Evolutionary conservation across 2,329 filamentous ascomycete genomes (phyloP).

Genomic region (Apiospora hydei): DNA sequence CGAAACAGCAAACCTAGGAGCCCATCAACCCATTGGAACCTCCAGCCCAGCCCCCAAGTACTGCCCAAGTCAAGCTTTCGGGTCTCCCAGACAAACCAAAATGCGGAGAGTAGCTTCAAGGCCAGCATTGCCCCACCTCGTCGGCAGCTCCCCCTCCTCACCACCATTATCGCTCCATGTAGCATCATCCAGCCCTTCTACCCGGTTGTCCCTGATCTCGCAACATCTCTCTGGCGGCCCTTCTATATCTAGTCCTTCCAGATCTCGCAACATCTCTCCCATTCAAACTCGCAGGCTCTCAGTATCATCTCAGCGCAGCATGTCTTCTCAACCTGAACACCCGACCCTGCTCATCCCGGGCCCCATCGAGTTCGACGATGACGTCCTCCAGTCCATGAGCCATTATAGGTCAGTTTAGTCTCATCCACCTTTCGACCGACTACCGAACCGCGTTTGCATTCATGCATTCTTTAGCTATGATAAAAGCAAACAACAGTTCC

Average conservation of each 20-base stretch:
- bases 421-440: background rate
- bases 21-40: background rate
- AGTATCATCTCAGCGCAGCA: constrained; percentile 46
- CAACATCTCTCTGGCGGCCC: constrained; percentile 36
- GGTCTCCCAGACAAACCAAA: background rate
- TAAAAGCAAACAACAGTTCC: background rate
- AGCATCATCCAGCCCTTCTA: constrained; percentile 1
- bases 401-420: constrained; percentile 78
- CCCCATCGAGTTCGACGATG: constrained; percentile 98
- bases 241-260: constrained; percentile 30
- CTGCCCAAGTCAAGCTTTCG: background rate
- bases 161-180: constrained; percentile 12
- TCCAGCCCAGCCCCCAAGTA: background rate
- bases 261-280: constrained; percentile 39
- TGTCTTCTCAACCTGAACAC: constrained; percentile 69
- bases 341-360: constrained; percentile 91
- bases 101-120: constrained; percentile 29
- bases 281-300: constrained; percentile 41
- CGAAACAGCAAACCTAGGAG: constrained; percentile 15
- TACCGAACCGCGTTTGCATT: background rate
- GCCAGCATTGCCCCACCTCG: constrained; percentile 28
- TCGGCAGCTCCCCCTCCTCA: constrained; percentile 27
- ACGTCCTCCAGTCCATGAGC: constrained; percentile 91
- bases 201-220: constrained; percentile 32
- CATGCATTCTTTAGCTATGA: background rate